These are phyloP conservation scores for Rosa persica DNA, from an alignment of 306 rosid genomes.

Conservation along the genomic window DNA sequence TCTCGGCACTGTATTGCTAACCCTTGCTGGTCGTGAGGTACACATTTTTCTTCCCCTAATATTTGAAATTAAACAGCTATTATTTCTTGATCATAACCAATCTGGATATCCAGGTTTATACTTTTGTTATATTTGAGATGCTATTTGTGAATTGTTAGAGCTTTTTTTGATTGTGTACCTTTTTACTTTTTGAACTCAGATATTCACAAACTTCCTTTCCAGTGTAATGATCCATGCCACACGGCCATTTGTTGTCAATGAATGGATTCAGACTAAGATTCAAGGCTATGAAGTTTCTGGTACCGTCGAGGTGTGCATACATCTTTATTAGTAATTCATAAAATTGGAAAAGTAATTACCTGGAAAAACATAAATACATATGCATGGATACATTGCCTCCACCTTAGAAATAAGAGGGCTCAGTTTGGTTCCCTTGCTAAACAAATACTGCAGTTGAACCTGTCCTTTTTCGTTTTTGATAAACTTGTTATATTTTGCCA, in stretches of 20 bases:
- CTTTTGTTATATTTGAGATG: conserved; percentile 4
- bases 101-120: conserved; percentile 8
- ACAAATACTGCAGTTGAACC: neutral
- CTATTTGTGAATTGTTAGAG: neutral
- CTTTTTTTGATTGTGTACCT: conserved; percentile 18
- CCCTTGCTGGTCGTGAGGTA: conserved; percentile 99
- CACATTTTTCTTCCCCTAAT: conserved; percentile 28
- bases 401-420: neutral
- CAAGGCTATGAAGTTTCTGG: conserved; percentile 99
- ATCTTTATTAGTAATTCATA: neutral
- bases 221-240: conserved; percentile 97
- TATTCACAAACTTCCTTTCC: conserved; percentile 95
- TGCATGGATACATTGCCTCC: conserved; percentile 6
- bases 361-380: neutral
- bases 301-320: conserved; percentile 84
- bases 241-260: conserved; percentile 81
- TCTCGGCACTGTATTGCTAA: conserved; percentile 93
- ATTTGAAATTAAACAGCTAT: conserved; percentile 15
- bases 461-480: conserved; percentile 2
- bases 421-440: neutral
- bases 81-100: conserved; percentile 22
- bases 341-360: neutral
- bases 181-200: conserved; percentile 55
- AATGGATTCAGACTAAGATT: conserved; percentile 98
- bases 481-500: conserved; percentile 30